phyloP scores from a whole-genome alignment of 495 filamentous ascomycete species.

The Oidiodendron maius region DNA sequence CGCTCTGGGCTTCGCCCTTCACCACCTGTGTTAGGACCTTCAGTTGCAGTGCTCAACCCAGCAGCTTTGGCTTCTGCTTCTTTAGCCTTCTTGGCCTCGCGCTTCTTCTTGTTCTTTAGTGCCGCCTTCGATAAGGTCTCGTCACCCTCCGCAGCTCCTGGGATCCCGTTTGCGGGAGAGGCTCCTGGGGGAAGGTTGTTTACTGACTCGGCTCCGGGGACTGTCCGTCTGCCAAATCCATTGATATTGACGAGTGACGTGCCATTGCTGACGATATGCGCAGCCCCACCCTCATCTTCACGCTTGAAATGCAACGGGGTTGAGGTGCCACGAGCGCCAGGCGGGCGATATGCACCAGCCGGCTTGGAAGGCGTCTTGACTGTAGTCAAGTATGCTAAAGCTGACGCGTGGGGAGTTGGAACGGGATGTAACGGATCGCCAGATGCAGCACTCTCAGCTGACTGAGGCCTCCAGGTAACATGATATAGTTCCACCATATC shows the following conservation, averaged over 20 bases:
- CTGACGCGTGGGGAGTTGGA: slow-evolving; percentile 79
- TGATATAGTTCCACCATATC: slow-evolving; percentile 93
- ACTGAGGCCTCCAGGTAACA: slow-evolving; percentile 82
- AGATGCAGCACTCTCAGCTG: slow-evolving; percentile 48
- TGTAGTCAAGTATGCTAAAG: slow-evolving; percentile 72
- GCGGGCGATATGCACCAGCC: slow-evolving; percentile 90
- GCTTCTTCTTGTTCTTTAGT: slow-evolving; percentile 98
- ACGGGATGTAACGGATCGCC: slow-evolving; percentile 72
- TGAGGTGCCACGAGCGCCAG: slow-evolving; percentile 83
- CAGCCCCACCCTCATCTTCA: slow-evolving; percentile 92
- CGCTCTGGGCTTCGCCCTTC: slow-evolving; percentile 63
- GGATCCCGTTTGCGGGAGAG: slow-evolving; percentile 47
- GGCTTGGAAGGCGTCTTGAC: slow-evolving; percentile 92
- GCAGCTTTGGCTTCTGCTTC: slow-evolving; percentile 55
- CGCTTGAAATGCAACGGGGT: slow-evolving; percentile 95
- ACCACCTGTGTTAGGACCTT: slow-evolving; percentile 25
- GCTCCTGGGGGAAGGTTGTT: slow-evolving; percentile 59
- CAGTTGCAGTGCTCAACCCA: slow-evolving; percentile 31
- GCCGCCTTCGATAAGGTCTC: slow-evolving; percentile 80
- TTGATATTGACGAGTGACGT: slow-evolving; percentile 56
- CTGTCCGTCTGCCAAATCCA: slow-evolving; percentile 65
- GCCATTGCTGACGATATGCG: slow-evolving; percentile 76
- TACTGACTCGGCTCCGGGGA: slow-evolving; percentile 47
- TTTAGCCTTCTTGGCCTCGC: slow-evolving; percentile 90
- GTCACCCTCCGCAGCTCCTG: slow-evolving; percentile 57